These are phyloP conservation scores for Silene conica DNA, from an alignment of 148 eudicot species.

Conservation along the genomic window DNA sequence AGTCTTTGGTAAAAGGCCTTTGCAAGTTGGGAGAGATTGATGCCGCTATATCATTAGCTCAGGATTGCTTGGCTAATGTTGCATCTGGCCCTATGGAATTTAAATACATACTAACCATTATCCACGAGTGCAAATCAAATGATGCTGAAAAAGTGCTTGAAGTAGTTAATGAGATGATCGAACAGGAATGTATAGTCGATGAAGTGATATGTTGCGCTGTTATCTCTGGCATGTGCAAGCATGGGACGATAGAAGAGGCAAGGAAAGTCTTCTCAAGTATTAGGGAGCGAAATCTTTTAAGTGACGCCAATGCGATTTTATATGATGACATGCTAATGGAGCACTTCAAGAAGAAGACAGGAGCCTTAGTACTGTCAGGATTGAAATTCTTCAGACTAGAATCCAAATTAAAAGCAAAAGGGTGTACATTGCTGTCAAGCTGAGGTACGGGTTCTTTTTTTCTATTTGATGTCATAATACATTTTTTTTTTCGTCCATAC, in stretches of 20 bases:
- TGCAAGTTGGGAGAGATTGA: conserved; percentile 70
- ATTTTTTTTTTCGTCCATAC: background rate
- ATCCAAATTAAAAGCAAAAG: conserved; percentile 69
- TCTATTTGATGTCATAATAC: background rate
- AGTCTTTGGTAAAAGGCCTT: conserved; percentile 71
- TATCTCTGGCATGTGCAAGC: conserved; percentile 84
- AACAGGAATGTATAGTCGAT: conserved; percentile 53
- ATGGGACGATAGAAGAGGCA: conserved; percentile 84
- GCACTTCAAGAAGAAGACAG: conserved; percentile 81
- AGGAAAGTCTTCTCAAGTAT: conserved; percentile 59
- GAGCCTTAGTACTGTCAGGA: conserved; percentile 71
- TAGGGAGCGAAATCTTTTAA: conserved; percentile 48
- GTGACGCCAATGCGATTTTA: conserved; percentile 58
- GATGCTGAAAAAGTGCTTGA: conserved; percentile 64
- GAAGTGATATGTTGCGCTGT: conserved; percentile 58
- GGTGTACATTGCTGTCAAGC: conserved; percentile 48
- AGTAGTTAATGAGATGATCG: conserved; percentile 66
- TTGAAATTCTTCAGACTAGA: conserved; percentile 83
- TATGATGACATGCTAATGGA: conserved; percentile 82
- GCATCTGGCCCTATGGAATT: conserved; percentile 68
- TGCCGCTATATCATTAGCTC: conserved; percentile 60
- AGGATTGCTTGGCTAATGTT: conserved; percentile 77
- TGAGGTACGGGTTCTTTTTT: conserved; percentile 24
- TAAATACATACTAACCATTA: conserved; percentile 58
- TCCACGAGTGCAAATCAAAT: conserved; percentile 66